A percentile compares a stretch with the other conserved stretches of the same genome.
Conservation (phyloP, 768 basidiomycete genomes). For the Termitomyces sp. region DNA sequence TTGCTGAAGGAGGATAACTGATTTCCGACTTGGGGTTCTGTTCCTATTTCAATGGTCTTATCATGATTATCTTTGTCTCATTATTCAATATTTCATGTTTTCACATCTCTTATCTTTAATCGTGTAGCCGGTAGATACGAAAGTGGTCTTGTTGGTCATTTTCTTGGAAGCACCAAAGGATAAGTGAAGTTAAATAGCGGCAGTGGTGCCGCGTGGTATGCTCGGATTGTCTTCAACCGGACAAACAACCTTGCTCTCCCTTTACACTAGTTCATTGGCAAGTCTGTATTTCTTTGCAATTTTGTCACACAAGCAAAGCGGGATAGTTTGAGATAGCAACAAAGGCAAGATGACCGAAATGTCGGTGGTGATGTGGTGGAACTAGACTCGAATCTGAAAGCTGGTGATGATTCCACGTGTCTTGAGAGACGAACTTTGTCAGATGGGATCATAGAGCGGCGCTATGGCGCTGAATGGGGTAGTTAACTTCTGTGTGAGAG, state of each 20-base stretch:
- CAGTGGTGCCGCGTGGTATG: too few species aligned
- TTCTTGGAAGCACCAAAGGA: too few species aligned
- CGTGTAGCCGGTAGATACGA: too few species aligned
- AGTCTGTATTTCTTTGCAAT: neutral
- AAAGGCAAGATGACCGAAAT: neutral
- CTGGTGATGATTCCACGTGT: too few species aligned
- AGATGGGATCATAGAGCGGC: neutral
- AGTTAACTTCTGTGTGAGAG: neutral
- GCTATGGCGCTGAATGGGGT: neutral
- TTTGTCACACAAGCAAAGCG: neutral
- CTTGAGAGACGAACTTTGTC: neutral
- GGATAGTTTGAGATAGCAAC: too few species aligned
- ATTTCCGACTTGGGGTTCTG: neutral
- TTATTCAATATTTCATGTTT: neutral
- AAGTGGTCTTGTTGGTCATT: neutral
- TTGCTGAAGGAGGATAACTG: conserved; percentile 39
- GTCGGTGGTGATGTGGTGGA: too few species aligned
- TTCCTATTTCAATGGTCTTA: neutral
- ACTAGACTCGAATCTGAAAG: too few species aligned
- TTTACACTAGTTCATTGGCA: neutral
- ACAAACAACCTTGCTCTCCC: neutral
- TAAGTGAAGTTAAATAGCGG: too few species aligned
- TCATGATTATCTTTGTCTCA: neutral
- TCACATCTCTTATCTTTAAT: too few species aligned
- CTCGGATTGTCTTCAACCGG: too few species aligned